Conservation (phyloP, 352 stramenopile species). For the Pythium aristosporum region DNA sequence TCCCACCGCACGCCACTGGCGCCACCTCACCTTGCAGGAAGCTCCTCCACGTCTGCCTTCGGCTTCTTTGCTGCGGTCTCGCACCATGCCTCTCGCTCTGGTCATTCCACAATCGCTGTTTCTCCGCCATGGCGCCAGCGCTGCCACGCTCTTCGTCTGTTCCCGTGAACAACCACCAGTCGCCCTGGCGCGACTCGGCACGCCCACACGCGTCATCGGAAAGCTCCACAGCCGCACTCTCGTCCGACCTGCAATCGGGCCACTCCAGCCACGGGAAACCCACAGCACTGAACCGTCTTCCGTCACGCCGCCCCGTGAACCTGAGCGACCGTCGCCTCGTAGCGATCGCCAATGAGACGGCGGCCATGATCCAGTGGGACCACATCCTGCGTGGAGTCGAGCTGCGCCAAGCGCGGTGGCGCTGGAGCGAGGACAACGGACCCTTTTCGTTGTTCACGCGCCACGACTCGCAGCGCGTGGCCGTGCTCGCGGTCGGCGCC, state of each 20-base stretch:
- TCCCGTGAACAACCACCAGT: background rate
- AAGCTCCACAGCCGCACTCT: conserved; percentile 12
- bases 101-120: conserved; percentile 7
- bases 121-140: background rate
- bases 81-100: conserved; percentile 4
- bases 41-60: background rate
- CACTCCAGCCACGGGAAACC: conserved; percentile 3
- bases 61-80: background rate
- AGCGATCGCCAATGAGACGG: conserved; percentile 23
- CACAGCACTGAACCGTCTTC: background rate
- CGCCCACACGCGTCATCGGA: conserved; percentile 12
- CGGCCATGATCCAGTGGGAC: conserved; percentile 26
- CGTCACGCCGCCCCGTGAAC: conserved; percentile 8
- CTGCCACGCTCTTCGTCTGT: conserved; percentile 10
- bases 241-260: conserved; percentile 12
- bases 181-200: background rate
- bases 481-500: conserved; percentile 23
- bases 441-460: conserved; percentile 22
- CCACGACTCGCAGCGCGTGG: conserved; percentile 23
- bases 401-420: conserved; percentile 16
- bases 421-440: conserved; percentile 19
- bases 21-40: no score
- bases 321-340: conserved; percentile 24
- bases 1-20: no score
- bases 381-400: conserved; percentile 18